phyloP scores from a whole-genome alignment of 2,329 filamentous ascomycete species.

The Botrytis paeoniae region DNA sequence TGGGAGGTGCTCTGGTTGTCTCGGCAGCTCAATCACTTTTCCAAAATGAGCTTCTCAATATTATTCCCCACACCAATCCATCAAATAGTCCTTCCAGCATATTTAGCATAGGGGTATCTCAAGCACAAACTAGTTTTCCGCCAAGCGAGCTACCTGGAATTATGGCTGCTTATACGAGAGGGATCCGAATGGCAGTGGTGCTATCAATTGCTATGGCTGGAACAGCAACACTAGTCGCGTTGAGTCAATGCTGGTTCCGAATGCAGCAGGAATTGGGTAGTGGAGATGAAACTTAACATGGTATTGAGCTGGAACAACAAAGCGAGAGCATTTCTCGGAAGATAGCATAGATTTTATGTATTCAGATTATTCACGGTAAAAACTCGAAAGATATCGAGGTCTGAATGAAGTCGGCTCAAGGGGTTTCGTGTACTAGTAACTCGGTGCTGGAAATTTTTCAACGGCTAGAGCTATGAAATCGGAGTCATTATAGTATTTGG shows the following conservation, averaged over 20 bases:
- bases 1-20: neutral
- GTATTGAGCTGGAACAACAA: neutral
- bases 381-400: no score
- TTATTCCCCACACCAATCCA: neutral
- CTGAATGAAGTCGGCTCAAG: no score
- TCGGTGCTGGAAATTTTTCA: neutral
- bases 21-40: neutral
- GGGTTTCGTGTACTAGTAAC: no score
- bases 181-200: neutral
- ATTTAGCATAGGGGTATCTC: neutral
- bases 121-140: neutral
- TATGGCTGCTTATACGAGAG: neutral
- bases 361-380: no score
- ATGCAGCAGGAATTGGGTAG: neutral
- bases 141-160: neutral
- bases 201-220: neutral
- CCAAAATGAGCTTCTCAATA: neutral
- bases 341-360: neutral
- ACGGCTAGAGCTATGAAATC: neutral
- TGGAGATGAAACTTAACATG: neutral
- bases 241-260: neutral
- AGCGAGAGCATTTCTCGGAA: neutral
- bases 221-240: neutral
- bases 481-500: neutral
- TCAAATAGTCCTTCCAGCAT: neutral